Percentiles rank a stretch among this genome's conserved stretches.
These are phyloP conservation scores for Leccinum variabile DNA, from an alignment of 1,284 basidiomycete genomes.

Conservation along the genomic window DNA sequence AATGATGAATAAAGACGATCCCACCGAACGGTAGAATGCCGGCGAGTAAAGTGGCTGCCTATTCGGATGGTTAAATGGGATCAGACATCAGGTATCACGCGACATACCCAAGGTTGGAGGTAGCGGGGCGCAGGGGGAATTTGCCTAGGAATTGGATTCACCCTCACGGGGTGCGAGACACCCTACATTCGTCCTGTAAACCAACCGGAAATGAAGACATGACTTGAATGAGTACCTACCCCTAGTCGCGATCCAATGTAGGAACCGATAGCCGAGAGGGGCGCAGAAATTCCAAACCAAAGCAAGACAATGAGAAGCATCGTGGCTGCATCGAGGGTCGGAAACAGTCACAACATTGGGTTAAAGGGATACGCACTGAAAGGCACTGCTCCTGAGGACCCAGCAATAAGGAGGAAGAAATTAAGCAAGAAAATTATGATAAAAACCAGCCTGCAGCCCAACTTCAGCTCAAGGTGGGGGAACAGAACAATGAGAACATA, in stretches of 20 bases:
- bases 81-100: slow-evolving; percentile 7
- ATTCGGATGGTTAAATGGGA: slow-evolving; percentile 18
- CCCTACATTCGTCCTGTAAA: slow-evolving; percentile 44
- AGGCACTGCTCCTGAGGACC: slow-evolving; percentile 93
- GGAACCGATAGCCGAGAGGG: slow-evolving; percentile 70
- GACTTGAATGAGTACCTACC: slow-evolving; percentile 44
- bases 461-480: neutral
- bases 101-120: slow-evolving; percentile 69
- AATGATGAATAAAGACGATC: slow-evolving; percentile 16
- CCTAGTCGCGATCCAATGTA: slow-evolving; percentile 87
- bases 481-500: slow-evolving; percentile 38
- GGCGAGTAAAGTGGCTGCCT: slow-evolving; percentile 79
- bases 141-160: slow-evolving; percentile 91
- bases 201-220: slow-evolving; percentile 1
- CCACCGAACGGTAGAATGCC: slow-evolving; percentile 91
- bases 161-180: slow-evolving; percentile 79
- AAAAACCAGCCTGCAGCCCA: slow-evolving; percentile 66
- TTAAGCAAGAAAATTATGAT: slow-evolving; percentile 83
- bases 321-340: slow-evolving; percentile 53
- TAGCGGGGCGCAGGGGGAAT: slow-evolving; percentile 87
- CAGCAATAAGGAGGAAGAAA: slow-evolving; percentile 81
- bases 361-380: slow-evolving; percentile 59
- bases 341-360: neutral
- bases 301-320: slow-evolving; percentile 86
- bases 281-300: slow-evolving; percentile 97